Percentiles rank a stretch among this genome's conserved stretches.
phyloP scores from a whole-genome alignment of 164 flowering plant species.

The Aristolochia californica region DNA sequence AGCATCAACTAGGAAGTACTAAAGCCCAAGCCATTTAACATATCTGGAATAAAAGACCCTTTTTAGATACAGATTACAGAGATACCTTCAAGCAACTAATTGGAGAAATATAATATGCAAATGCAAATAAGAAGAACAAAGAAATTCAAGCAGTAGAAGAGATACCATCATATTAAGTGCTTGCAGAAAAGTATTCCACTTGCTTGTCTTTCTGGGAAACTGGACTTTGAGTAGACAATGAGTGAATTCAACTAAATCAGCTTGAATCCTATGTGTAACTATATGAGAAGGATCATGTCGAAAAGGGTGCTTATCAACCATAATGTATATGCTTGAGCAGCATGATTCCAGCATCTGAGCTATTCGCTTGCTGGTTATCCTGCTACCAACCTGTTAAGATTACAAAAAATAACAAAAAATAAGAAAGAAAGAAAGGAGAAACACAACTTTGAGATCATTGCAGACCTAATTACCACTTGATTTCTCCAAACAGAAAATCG shows the following conservation, averaged over 20 bases:
- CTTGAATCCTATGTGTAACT: constrained; percentile 76
- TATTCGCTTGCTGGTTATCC: constrained; percentile 85
- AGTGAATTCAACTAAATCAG: constrained; percentile 45
- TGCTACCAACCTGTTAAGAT: constrained; percentile 70
- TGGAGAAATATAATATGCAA: too few relatives aligned
- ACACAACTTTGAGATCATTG: too few relatives aligned
- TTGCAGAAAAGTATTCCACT: constrained; percentile 39
- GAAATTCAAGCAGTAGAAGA: not conserved
- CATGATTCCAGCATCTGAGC: constrained; percentile 57
- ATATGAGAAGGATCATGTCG: constrained; percentile 91
- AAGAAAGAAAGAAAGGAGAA: not conserved
- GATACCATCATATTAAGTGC: constrained; percentile 51
- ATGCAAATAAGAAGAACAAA: too few relatives aligned
- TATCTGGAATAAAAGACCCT: too few relatives aligned
- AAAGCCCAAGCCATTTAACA: too few relatives aligned
- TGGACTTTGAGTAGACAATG: constrained; percentile 30
- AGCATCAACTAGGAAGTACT: too few relatives aligned
- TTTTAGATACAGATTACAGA: too few relatives aligned
- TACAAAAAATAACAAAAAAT: constrained; percentile 8
- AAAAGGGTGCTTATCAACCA: constrained; percentile 80
- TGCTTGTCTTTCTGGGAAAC: constrained; percentile 27
- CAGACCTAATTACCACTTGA: too few relatives aligned
- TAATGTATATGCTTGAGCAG: constrained; percentile 52
- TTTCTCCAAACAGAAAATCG: too few relatives aligned
- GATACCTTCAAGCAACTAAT: too few relatives aligned